Evolutionary conservation across 345 rosid species (phyloP).

Genomic region (Linum lewisii): DNA sequence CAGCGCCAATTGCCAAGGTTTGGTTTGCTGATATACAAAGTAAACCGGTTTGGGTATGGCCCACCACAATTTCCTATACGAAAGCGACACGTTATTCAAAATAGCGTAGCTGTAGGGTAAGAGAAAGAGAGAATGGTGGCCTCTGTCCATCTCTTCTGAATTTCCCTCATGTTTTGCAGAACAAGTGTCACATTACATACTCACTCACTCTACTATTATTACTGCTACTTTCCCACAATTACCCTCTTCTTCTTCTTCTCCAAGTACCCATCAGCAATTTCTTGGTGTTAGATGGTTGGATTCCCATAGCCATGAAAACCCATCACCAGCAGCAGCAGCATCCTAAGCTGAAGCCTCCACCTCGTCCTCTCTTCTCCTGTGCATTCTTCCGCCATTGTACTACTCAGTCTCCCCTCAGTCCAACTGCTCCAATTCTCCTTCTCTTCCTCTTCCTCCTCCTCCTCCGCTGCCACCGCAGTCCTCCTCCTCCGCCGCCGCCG

Average conservation of each 20-base stretch:
- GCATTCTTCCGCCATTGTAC: conserved; percentile 82
- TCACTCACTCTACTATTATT: conserved; percentile 6
- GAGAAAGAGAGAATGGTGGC: too few species aligned
- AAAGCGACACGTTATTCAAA: too few species aligned
- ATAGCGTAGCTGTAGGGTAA: too few species aligned
- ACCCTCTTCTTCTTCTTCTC: neutral
- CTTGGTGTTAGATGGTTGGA: too few species aligned
- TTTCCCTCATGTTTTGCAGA: too few species aligned
- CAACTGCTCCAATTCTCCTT: conserved; percentile 27
- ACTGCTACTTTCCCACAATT: conserved; percentile 1
- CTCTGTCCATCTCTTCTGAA: too few species aligned
- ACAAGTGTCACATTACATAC: neutral
- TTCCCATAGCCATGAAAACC: conserved; percentile 29
- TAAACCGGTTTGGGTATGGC: too few species aligned
- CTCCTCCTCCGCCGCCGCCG: conserved; percentile 25
- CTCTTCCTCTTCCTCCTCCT: neutral
- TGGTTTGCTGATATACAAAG: too few species aligned
- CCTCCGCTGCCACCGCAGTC: too few species aligned
- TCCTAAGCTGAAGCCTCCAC: conserved; percentile 55
- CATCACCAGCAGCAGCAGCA: conserved; percentile 31
- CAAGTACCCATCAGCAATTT: neutral
- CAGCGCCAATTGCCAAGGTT: too few species aligned
- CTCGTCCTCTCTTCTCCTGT: conserved; percentile 67
- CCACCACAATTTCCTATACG: too few species aligned
- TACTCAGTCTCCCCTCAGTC: conserved; percentile 47